phyloP scores from a whole-genome alignment of 1,139 yeast species.

The Zygosaccharomyces pseudobailii region DNA sequence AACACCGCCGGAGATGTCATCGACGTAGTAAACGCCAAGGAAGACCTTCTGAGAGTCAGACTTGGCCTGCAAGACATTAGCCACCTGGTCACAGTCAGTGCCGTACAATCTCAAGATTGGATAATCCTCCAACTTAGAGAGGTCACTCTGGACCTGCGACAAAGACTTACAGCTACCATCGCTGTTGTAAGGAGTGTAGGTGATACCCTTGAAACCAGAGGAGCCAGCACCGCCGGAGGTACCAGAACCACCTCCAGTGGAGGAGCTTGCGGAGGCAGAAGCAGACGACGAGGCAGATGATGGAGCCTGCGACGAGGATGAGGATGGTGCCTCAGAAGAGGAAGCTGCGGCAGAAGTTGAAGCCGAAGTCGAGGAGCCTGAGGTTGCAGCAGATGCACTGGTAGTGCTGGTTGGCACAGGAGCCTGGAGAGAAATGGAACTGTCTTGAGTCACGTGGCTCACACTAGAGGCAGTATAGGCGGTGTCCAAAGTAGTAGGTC shows the following conservation, averaged over 20 bases:
- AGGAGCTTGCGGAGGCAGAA: slow-evolving; percentile 29
- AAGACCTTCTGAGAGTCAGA: slow-evolving; percentile 57
- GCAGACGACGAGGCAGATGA: slow-evolving; percentile 24
- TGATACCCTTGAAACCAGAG: slow-evolving; percentile 55
- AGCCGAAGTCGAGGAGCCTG: slow-evolving; percentile 27
- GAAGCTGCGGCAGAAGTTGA: slow-evolving; percentile 30
- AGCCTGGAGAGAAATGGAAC: slow-evolving; percentile 24
- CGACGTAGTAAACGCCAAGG: slow-evolving; percentile 63
- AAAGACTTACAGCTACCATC: slow-evolving; percentile 70
- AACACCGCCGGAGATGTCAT: slow-evolving; percentile 49
- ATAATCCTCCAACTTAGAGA: slow-evolving; percentile 50
- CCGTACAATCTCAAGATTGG: slow-evolving; percentile 72
- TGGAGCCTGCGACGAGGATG: slow-evolving; percentile 29
- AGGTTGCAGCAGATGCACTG: slow-evolving; percentile 26
- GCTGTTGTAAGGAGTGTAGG: slow-evolving; percentile 75
- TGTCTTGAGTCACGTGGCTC: slow-evolving; percentile 26
- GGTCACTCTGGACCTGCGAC: slow-evolving; percentile 53
- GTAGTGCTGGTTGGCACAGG: slow-evolving; percentile 15
- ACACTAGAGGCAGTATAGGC: slow-evolving; percentile 11
- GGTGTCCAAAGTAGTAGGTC: slow-evolving; percentile 25
- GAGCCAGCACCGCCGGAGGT: slow-evolving; percentile 32
- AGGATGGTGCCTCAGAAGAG: slow-evolving; percentile 17
- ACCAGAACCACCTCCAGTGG: slow-evolving; percentile 24
- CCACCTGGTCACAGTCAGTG: slow-evolving; percentile 78
- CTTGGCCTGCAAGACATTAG: slow-evolving; percentile 61